Percentiles rank a stretch among this genome's conserved stretches.
These are phyloP conservation scores for Clonostachys sp. DNA, from an alignment of 2,329 filamentous ascomycete species.

Conservation along the genomic window DNA sequence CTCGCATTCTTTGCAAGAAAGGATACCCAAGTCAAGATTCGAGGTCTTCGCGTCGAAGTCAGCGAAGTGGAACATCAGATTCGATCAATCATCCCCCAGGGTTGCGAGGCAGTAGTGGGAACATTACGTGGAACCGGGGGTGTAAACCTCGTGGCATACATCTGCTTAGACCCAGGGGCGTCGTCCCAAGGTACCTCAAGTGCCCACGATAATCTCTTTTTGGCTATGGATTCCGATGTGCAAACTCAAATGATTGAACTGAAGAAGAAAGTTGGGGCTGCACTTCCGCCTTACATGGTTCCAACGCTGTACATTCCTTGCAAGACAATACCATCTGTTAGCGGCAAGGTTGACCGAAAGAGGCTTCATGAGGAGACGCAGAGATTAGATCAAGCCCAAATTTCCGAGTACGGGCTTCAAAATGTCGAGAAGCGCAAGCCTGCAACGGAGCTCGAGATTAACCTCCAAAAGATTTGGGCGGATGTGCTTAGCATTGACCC, in stretches of 20 bases:
- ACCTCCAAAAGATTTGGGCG: constrained; percentile 24
- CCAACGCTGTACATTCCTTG: constrained; percentile 11
- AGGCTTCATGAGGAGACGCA: constrained; percentile 1
- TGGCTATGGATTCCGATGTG: too few species aligned
- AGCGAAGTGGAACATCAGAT: background rate
- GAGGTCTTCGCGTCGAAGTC: background rate
- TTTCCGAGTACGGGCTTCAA: constrained; percentile 13
- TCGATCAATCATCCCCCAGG: background rate
- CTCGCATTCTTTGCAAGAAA: background rate
- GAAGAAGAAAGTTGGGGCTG: constrained; percentile 2
- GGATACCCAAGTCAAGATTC: constrained; percentile 2
- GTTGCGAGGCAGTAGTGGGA: too few species aligned
- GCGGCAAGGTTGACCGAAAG: constrained; percentile 8
- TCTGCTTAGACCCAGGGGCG: too few species aligned
- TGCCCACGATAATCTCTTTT: too few species aligned
- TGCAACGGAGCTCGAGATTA: constrained; percentile 12
- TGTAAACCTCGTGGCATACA: too few species aligned
- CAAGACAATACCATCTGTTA: constrained; percentile 9
- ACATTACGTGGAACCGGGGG: too few species aligned
- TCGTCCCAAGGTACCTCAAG: too few species aligned
- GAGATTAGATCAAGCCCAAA: constrained; percentile 3
- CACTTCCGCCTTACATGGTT: constrained; percentile 10
- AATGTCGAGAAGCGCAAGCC: constrained; percentile 9
- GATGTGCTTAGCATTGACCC: constrained; percentile 1
- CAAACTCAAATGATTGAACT: too few species aligned